Base-by-base conservation (phyloP, 441 rosid genomes). In the Arabidopsis hybrid region DNA sequence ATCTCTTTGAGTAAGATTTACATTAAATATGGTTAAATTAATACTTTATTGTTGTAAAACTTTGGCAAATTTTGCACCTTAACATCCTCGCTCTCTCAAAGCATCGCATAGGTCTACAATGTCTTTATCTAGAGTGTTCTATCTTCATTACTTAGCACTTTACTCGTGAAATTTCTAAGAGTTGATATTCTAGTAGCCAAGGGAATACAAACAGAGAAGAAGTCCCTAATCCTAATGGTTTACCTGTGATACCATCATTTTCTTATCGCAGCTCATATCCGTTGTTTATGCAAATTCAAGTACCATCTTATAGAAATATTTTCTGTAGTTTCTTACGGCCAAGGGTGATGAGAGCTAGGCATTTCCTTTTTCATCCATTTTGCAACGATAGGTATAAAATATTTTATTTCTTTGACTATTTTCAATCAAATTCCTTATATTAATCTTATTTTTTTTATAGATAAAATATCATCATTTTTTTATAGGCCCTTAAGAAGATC, bases 81-180 rank as follows among this genome's bases (percentile, higher is more conserved):
- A 21, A 35, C 14, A 43, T 47, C 38, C 7, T 11, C 16, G 13
- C 2, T 36, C 38, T 16, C 3, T 42, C 6, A 56, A 56, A 56
- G 11, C 3, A 5, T 45, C 32, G 32, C 32, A 67, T 31, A 16
- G 29, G 34, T n/a, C 13, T 7, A 18, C 17, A 14, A 0, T 56
- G 52, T 69, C 8, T 8, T 12, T 56, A 6, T 36, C 6, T 55
- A 9, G 60, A 53, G 17, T 31, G 17, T 14, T 6, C 39, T 39
- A n/a, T 55, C 40, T 3, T 9, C 31, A 5, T 38, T 38, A 9
- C 60, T 26, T 2, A 26, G 8, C 3, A 0, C 2, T 16, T 49
- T 16, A 1, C 2, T 17, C 2, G 0, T 26, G 8, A 2, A n/a
- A 0, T 5, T 1, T 0, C 7, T 13, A 1, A 14, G 16, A 2